These are phyloP conservation scores for Aspergillus baeticus DNA, from an alignment of 495 filamentous ascomycete species.

Conservation along the genomic window DNA sequence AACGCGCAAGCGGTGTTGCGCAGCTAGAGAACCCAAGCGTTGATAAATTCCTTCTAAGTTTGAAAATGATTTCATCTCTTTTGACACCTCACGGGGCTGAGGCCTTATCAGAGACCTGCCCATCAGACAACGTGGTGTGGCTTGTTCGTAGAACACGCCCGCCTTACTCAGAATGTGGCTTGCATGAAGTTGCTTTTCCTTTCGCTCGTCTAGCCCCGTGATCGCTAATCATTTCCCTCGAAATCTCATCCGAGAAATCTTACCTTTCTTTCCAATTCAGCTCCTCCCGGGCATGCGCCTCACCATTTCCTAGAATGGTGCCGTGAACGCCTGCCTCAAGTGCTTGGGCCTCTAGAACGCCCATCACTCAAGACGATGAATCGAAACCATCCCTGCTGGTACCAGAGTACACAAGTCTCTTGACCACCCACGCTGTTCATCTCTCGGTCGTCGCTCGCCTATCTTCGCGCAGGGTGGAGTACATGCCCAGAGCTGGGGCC, in stretches of 20 bases:
- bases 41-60: neutral
- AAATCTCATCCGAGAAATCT: neutral
- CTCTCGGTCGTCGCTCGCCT: neutral
- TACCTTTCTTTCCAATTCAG: neutral
- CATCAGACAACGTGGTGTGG: slow-evolving; percentile 21
- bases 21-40: neutral
- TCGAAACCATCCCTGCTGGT: neutral
- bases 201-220: slow-evolving; percentile 14
- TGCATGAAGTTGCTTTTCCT: slow-evolving; percentile 18
- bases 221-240: slow-evolving; percentile 10
- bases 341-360: neutral
- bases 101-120: neutral
- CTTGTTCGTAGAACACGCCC: slow-evolving; percentile 16
- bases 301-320: neutral
- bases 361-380: neutral
- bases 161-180: slow-evolving; percentile 4
- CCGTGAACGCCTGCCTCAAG: neutral
- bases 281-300: neutral
- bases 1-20: too few species aligned
- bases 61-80: slow-evolving; percentile 2
- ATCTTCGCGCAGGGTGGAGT: neutral
- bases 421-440: neutral
- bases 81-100: slow-evolving; percentile 3
- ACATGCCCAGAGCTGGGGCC: neutral
- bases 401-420: neutral